Base-by-base conservation (phyloP, 139 green algal genomes). In the Marvania coccoides region DNA sequence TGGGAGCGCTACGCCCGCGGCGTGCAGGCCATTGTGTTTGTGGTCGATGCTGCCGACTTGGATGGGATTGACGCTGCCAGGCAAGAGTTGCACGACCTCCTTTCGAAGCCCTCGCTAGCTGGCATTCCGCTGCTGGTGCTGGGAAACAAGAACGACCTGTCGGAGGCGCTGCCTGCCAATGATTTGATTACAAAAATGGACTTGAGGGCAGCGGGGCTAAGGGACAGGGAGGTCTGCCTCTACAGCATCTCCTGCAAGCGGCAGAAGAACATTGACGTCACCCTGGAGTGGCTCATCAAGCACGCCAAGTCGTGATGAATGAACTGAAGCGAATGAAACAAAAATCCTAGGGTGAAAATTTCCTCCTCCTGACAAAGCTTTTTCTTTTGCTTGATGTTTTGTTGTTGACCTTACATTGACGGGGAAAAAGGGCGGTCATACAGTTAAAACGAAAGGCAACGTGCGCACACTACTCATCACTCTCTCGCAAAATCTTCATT, bases 1-100 rank as follows among this genome's bases (percentile, higher is more conserved):
- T 99, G 95, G 95, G 95, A 99, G 84, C 82, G 95, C 2, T 99
- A 99, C 75, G 98, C 93, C 81, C 76, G 95, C 12, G 95, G 94
- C 10, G 93, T 98, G 61, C 87, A 95, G 55, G 88, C 86, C 15
- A 95, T 98, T 14, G 94, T 99, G 33, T 96, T 86, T 58, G 93
- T 98, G n/a, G 90, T 98, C 14, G 94, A 99, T 67, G 65, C 89
- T 7, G 78, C 89, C n/a, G 95, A 98, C 76, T 48, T 81, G 33
- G 93, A 95, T 62, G 70, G 37, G 3, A 63, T 97, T 10, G 75
- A 91, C 14, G 72, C 80, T 8, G 80, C 89, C 0, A 61, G 61
- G 10, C 68, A 48, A 29, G 83, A 89, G 69, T 71, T 91, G 40
- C 76, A 87, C 30, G 83, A 88, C 48, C 71, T 96, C 60, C 71